Evolutionary conservation across 2,329 filamentous ascomycete species (phyloP), one percentile per base, ranked within the genome.

Genomic region (Fusarium brevicatenulatum): DNA sequence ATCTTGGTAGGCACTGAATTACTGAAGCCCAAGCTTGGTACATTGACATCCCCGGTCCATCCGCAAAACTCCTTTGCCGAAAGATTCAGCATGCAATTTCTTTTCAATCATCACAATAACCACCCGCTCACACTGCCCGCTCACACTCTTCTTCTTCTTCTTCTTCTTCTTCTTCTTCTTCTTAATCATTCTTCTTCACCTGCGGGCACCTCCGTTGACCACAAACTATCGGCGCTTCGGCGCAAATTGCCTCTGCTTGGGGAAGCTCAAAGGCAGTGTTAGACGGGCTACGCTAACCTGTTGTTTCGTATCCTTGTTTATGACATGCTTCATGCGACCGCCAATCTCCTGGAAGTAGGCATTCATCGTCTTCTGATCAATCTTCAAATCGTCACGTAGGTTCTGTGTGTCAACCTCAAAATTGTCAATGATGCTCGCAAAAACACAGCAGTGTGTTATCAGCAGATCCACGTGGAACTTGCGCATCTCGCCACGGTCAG

Each of bases 241-340:
- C 18, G 74, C 77, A 59, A 82, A 80, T 30, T 80, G 77, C 57
- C 80, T 79, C 75, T 83, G 82, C 84, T 92, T 95, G 3, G 95
- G 96, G 80, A 98, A 98, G 66, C 91, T 88, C 52, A 98, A 84
- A 7, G 96, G 96, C 70, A 98, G 81, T 76, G 88, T 89, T 77
- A 98, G 84, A 75, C 90, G 90, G 18, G 93, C 95, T 55, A 95
- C 83, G 67, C 87, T 83, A 36, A 82, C 76, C 64, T 81, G 81
- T 66, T 83, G 87, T 69, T 90, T 90, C 63, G 89, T 89, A 62
- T 89, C 88, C 72, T 90, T 91, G 37, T 87, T 88, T 73, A 91
- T 86, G 65, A 88, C 86, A 73, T 86, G 83, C 80, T 87, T 89
- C 36, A 93, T 86, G 75, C 86, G 89, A 36, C 91, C 93, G 28